Base-by-base conservation (phyloP, 495 filamentous ascomycete species). In the Aspergillus kassunensis region DNA sequence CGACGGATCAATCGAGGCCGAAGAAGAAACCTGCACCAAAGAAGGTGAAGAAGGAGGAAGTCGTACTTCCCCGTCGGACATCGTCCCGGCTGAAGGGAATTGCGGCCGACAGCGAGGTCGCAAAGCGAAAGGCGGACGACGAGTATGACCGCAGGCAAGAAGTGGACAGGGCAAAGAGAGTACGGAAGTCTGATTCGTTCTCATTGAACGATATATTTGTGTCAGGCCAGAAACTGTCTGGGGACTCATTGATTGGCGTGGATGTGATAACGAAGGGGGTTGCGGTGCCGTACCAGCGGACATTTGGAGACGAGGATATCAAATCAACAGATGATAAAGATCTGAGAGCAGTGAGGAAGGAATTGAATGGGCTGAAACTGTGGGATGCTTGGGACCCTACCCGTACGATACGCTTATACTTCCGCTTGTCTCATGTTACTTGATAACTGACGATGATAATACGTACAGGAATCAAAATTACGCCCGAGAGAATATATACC, bases 401-500 rank as follows among this genome's bases (percentile, higher is more conserved):
- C 61, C 77, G 89, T 88, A 69, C 51, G 78, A 56, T n/a, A n/a
- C n/a, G n/a, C n/a, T n/a, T n/a, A n/a, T n/a, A n/a, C n/a, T n/a
- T n/a, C n/a, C n/a, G n/a, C n/a, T n/a, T n/a, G n/a, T n/a, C n/a
- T n/a, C n/a, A n/a, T n/a, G n/a, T n/a, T n/a, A 18, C 1, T 29
- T 16, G 23, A 37, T 34, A n/a, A 29, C 33, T 49, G 21, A 37
- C 20, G 0, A 29, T 48, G 55, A 27, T 47, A 24, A 49, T 16
- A 33, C 10, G 12, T 57, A 42, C 29, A 90, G 88, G 88, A 36
- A 93, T 97, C 64, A 98, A 97, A 60, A 82, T 97, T 43, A 92
- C 88, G 0, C 91, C 90, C 0, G 91, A 97, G 65, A 77, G 93
- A 49, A 81, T 97, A 13, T 96, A 96, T 61, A 75, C 87, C 11